These are phyloP conservation scores for Pseudogymnoascus sp. DNA, from an alignment of 2,329 filamentous ascomycete species.

Conservation along the genomic window DNA sequence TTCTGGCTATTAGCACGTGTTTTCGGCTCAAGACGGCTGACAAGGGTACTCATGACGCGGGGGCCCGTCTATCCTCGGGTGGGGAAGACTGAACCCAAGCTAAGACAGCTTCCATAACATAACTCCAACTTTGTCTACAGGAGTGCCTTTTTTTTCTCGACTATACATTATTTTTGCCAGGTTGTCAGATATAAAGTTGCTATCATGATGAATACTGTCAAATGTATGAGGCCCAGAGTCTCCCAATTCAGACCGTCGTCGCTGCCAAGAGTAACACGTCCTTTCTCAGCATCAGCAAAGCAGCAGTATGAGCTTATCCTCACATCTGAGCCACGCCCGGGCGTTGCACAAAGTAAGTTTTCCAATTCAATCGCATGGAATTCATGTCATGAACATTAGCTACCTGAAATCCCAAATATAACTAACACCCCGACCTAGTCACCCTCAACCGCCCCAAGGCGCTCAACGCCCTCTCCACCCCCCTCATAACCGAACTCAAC, in stretches of 20 bases:
- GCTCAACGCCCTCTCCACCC: conserved; percentile 86
- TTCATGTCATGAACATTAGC: neutral
- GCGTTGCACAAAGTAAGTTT: conserved; percentile 74
- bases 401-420: neutral
- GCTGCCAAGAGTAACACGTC: conserved; percentile 19
- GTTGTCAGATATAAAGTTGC: conserved; percentile 9
- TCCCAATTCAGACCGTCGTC: conserved; percentile 23
- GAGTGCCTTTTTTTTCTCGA: neutral
- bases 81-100: conserved; percentile 6
- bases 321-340: conserved; percentile 75
- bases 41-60: neutral
- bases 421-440: conserved; percentile 45
- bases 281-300: conserved; percentile 25
- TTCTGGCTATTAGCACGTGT: neutral
- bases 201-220: conserved; percentile 24
- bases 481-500: conserved; percentile 86
- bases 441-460: conserved; percentile 92
- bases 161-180: neutral
- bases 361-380: neutral
- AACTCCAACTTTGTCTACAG: conserved; percentile 1
- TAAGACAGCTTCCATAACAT: neutral
- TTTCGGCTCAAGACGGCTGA: conserved; percentile 7
- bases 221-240: conserved; percentile 24
- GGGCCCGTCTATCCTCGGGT: neutral
- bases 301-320: conserved; percentile 71